phyloP scores from a whole-genome alignment of 371 early-diverging fungal genomes.

The Mortierella sp. region DNA sequence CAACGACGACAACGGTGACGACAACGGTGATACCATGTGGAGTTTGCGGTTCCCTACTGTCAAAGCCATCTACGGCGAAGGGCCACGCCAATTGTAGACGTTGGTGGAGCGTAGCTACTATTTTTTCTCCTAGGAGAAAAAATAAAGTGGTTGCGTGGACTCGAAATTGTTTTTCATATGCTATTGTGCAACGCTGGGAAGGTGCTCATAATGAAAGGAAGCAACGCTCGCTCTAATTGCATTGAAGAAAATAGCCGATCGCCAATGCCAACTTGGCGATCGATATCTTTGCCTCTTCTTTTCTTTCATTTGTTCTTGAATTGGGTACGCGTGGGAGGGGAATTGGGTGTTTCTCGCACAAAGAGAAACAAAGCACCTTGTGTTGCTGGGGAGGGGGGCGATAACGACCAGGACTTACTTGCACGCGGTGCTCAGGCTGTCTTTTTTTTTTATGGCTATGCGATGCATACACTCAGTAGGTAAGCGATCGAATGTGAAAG shows the following conservation, averaged over 20 bases:
- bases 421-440: not conserved
- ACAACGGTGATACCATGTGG: slow-evolving; percentile 22
- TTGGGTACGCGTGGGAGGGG: not conserved
- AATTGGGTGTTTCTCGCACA: not conserved
- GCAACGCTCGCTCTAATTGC: not conserved
- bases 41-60: slow-evolving; percentile 72
- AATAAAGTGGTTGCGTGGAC: not conserved
- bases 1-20: slow-evolving; percentile 16
- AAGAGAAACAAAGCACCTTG: too few species aligned
- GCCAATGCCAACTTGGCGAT: not conserved
- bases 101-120: not conserved
- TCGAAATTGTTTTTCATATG: not conserved
- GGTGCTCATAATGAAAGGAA: not conserved
- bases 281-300: not conserved
- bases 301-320: not conserved
- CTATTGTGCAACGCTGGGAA: not conserved
- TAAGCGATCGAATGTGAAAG: slow-evolving; percentile 1
- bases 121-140: slow-evolving; percentile 4
- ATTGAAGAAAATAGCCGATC: not conserved
- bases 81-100: slow-evolving; percentile 42
- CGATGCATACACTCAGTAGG: not conserved
- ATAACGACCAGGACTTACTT: not conserved
- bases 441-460: not conserved
- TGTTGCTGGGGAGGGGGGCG: too few species aligned
- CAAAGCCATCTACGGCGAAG: slow-evolving; percentile 67